Conservation (phyloP, 176 grass and related monocot species). For the Oropetium thomaeum region DNA sequence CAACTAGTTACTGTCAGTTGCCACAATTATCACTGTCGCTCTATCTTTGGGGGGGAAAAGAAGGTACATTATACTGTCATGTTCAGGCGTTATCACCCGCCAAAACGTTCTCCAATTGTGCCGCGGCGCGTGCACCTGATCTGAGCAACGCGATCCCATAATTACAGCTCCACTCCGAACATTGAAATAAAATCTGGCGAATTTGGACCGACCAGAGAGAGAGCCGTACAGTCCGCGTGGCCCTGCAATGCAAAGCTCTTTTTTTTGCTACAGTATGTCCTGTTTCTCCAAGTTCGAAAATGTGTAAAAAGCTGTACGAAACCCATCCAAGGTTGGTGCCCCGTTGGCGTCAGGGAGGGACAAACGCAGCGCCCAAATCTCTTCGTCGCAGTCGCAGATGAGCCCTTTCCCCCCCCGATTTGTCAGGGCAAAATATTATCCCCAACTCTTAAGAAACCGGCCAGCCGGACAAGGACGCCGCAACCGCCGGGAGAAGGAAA, state of each 20-base stretch:
- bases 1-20: neutral
- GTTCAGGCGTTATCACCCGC: neutral
- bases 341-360: conserved; percentile 3
- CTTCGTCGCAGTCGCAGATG: neutral
- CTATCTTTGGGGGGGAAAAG: neutral
- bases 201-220: no score
- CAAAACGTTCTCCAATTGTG: neutral
- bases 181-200: neutral
- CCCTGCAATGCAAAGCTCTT: neutral
- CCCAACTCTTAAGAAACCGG: neutral
- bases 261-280: no score
- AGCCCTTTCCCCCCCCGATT: neutral
- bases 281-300: neutral
- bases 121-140: neutral
- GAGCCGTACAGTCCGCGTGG: neutral
- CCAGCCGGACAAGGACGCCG: conserved; percentile 30
- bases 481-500: conserved; percentile 19
- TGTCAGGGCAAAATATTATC: neutral
- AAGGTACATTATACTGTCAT: neutral
- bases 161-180: neutral
- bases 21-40: neutral
- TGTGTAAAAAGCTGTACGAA: conserved; percentile 8
- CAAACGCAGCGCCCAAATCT: neutral
- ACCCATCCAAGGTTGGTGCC: conserved; percentile 6
- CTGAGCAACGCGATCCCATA: neutral